Evolutionary conservation across 179 eudicot genomes (phyloP).

Genomic region (Vitellaria paradoxa): DNA sequence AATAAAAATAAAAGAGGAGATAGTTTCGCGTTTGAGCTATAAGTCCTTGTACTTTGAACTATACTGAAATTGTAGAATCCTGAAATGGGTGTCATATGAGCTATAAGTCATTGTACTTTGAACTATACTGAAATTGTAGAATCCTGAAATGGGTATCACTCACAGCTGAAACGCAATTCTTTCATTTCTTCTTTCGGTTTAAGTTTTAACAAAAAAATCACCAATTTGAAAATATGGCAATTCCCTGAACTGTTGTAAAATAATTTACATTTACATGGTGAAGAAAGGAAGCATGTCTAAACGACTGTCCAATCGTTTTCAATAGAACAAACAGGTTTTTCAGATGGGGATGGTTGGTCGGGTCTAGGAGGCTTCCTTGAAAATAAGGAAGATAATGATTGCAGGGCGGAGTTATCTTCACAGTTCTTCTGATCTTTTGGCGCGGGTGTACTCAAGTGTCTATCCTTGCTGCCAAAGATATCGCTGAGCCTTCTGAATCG

Average conservation of each 20-base stretch:
- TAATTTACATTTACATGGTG: constrained; percentile 14
- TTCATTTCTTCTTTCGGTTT: constrained; percentile 5
- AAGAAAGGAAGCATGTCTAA: constrained; percentile 23
- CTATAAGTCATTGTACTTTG: no score
- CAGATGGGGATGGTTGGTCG: constrained; percentile 36
- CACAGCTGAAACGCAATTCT: background rate
- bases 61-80: no score
- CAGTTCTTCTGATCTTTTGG: constrained; percentile 35
- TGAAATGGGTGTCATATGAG: no score
- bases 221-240: constrained; percentile 11
- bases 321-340: constrained; percentile 38
- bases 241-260: constrained; percentile 5
- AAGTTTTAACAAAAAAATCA: background rate
- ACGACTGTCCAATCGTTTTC: constrained; percentile 68
- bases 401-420: constrained; percentile 50
- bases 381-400: constrained; percentile 65
- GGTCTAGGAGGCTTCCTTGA: constrained; percentile 89
- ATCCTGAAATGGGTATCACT: no score
- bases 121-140: no score
- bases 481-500: constrained; percentile 64
- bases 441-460: constrained; percentile 28
- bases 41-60: no score
- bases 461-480: constrained; percentile 62
- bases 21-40: background rate
- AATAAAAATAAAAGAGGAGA: background rate